Conservation (phyloP, 2,329 filamentous ascomycete genomes). For the Aaosphaeria arxii region DNA sequence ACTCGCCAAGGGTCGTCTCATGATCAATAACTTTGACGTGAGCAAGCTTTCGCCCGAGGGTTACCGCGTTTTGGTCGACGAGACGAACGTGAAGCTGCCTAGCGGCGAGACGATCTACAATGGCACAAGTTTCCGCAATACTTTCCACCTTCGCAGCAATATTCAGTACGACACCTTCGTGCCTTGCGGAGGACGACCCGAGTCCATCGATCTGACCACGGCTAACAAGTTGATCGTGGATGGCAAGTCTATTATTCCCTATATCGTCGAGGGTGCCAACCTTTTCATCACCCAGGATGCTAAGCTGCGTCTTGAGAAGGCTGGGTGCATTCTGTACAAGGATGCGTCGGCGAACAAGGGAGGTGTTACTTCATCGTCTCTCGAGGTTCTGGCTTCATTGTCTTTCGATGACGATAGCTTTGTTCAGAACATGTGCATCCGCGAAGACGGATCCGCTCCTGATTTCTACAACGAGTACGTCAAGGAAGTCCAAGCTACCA, state of each 20-base stretch:
- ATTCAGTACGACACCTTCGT: conserved; percentile 83
- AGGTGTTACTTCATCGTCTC: conserved; percentile 93
- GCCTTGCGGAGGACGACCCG: conserved; percentile 91
- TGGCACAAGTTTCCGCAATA: conserved; percentile 94
- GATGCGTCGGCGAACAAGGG: conserved; percentile 98
- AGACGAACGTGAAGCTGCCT: conserved; percentile 83
- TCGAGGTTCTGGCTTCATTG: conserved; percentile 90
- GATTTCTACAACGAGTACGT: conserved; percentile 94
- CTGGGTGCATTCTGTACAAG: conserved; percentile 95
- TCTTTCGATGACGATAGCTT: conserved; percentile 92
- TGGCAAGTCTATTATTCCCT: conserved; percentile 83
- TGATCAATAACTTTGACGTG: conserved; percentile 84
- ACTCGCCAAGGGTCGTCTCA: conserved; percentile 79
- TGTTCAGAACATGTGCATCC: conserved; percentile 88
- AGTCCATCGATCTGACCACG: conserved; percentile 90
- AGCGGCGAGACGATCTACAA: conserved; percentile 84
- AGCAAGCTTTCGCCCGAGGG: conserved; percentile 83
- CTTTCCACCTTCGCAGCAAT: conserved; percentile 82
- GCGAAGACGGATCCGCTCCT: conserved; percentile 72
- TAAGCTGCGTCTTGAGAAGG: conserved; percentile 89
- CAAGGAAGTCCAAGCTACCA: conserved; percentile 83
- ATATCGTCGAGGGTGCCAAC: conserved; percentile 97
- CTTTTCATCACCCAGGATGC: conserved; percentile 98
- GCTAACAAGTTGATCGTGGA: conserved; percentile 86
- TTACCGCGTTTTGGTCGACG: conserved; percentile 89